Percentiles rank a stretch among this genome's conserved stretches.
phyloP scores from a whole-genome alignment of 306 rosid genomes.

The Prunus padus region DNA sequence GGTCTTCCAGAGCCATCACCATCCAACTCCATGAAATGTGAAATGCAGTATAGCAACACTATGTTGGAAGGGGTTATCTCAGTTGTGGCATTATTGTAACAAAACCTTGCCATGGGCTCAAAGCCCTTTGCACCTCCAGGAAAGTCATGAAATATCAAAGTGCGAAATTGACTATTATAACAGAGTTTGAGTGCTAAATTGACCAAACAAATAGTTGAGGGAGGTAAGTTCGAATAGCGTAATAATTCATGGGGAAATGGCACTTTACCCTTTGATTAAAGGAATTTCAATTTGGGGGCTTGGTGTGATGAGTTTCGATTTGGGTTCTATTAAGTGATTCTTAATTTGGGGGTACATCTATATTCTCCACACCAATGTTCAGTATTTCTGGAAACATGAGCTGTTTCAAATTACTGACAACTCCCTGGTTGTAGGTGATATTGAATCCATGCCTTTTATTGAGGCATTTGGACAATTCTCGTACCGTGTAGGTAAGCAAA shows the following conservation, averaged over 20 bases:
- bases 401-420: constrained; percentile 22
- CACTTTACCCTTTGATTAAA: no score
- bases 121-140: constrained; percentile 53
- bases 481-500: constrained; percentile 43
- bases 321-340: no score
- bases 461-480: constrained; percentile 54
- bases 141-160: constrained; percentile 52
- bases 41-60: constrained; percentile 41
- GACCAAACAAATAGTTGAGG: no score
- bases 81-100: constrained; percentile 39
- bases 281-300: no score
- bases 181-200: no score
- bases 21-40: constrained; percentile 51
- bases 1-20: constrained; percentile 18
- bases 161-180: no score
- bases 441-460: constrained; percentile 55
- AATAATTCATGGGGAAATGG: no score
- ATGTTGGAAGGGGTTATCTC: constrained; percentile 45
- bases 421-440: constrained; percentile 38
- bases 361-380: neutral
- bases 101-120: constrained; percentile 51
- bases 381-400: neutral
- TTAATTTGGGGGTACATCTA: constrained; percentile 39
- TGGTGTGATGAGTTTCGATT: no score
- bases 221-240: no score